These are phyloP conservation scores for Penicillium sp. DNA, from an alignment of 2,329 filamentous ascomycete genomes.

Conservation along the genomic window DNA sequence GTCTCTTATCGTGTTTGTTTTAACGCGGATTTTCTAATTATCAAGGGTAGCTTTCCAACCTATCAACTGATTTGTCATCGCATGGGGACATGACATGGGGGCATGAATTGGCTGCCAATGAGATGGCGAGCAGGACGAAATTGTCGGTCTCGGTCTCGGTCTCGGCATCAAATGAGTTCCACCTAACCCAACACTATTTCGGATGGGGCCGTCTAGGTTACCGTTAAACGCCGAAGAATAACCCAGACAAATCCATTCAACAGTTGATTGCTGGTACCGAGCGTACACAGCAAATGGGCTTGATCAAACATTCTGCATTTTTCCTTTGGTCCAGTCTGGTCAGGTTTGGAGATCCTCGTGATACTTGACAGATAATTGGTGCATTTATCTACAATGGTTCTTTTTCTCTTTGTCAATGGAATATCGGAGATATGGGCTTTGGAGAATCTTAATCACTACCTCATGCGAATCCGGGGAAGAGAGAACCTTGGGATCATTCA, in stretches of 20 bases:
- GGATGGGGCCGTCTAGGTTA: background rate
- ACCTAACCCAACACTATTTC: background rate
- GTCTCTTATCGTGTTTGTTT: background rate
- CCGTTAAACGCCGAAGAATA: background rate
- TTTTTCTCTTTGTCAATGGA: background rate
- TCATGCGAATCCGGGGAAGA: background rate
- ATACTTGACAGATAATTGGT: background rate
- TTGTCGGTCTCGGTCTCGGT: background rate
- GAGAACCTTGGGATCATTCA: background rate
- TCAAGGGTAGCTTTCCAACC: too few relatives aligned
- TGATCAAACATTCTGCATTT: background rate
- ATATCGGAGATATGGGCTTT: background rate
- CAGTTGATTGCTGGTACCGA: background rate
- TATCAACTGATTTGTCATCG: background rate
- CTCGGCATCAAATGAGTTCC: background rate
- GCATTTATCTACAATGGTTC: background rate
- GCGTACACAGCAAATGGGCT: background rate
- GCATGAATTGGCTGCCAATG: background rate
- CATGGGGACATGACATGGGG: background rate
- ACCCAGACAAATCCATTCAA: background rate
- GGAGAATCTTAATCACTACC: background rate
- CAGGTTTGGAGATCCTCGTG: too few relatives aligned
- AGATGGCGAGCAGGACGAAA: background rate
- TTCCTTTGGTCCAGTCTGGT: background rate
- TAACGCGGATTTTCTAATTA: too few relatives aligned